Evolutionary conservation across 257 asterid species (phyloP).

Genomic region (Fraxinus anomala): DNA sequence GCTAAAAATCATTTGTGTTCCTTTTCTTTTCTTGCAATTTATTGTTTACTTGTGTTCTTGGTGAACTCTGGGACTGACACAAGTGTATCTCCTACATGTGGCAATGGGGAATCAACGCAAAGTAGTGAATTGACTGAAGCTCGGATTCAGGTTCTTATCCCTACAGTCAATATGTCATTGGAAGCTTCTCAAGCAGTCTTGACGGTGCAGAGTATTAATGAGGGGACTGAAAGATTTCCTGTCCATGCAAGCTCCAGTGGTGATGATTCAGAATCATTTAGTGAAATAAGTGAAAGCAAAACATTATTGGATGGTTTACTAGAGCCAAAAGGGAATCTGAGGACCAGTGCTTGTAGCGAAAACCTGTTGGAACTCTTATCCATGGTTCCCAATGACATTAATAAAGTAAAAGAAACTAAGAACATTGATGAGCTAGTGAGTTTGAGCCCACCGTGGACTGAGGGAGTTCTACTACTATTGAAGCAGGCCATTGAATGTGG

Average conservation of each 20-base stretch:
- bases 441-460: constrained; percentile 30
- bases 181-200: constrained; percentile 32
- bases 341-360: constrained; percentile 19
- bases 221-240: constrained; percentile 24
- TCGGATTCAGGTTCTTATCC: constrained; percentile 21
- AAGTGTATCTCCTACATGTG: constrained; percentile 19
- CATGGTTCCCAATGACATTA: constrained; percentile 25
- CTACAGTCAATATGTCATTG: constrained; percentile 15
- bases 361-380: constrained; percentile 20
- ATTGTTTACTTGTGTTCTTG: too few species aligned
- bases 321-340: constrained; percentile 24
- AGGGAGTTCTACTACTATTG: constrained; percentile 50
- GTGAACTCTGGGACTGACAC: too few species aligned
- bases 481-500: constrained; percentile 72
- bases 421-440: constrained; percentile 25
- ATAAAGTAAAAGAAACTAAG: constrained; percentile 25
- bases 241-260: constrained; percentile 10
- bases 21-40: too few species aligned
- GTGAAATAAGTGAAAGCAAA: constrained; percentile 25
- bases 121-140: constrained; percentile 22
- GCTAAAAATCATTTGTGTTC: too few species aligned
- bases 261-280: constrained; percentile 25
- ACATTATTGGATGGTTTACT: constrained; percentile 27
- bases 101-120: constrained; percentile 37
- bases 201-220: constrained; percentile 19